phyloP scores from a whole-genome alignment of 306 rosid species.

The Ormosia emarginata region DNA sequence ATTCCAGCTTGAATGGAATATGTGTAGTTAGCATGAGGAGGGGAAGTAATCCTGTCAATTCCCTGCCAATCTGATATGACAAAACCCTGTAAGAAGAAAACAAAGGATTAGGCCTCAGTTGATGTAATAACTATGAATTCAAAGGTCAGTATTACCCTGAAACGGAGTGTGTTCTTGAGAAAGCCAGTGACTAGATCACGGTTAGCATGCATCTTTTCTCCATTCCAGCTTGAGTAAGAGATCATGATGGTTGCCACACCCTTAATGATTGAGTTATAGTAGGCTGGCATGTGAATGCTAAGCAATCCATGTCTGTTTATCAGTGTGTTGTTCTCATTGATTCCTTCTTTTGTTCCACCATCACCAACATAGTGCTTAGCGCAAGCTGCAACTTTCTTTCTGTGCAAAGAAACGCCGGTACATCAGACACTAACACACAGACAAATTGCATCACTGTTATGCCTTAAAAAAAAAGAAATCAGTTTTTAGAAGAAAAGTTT shows the following conservation, averaged over 20 bases:
- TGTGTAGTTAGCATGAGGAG: slow-evolving; percentile 41
- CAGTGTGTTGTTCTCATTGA: slow-evolving; percentile 6
- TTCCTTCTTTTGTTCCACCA: slow-evolving; percentile 1
- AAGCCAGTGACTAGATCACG: slow-evolving; percentile 31
- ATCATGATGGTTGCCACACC: slow-evolving; percentile 46
- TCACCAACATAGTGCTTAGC: slow-evolving; percentile 1
- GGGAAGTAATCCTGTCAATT: slow-evolving; percentile 39
- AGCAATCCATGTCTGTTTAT: neutral
- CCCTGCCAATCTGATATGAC: slow-evolving; percentile 49
- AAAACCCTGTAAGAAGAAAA: slow-evolving; percentile 22
- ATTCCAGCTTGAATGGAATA: slow-evolving; percentile 34
- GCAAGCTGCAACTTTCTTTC: neutral
- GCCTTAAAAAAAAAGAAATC: neutral
- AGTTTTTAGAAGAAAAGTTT: neutral
- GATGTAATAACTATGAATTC: neutral
- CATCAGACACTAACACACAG: neutral
- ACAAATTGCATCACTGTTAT: neutral
- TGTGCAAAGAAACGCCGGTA: neutral
- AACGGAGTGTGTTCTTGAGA: slow-evolving; percentile 37
- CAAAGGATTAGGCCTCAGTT: neutral
- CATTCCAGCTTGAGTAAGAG: slow-evolving; percentile 47
- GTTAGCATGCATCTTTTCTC: slow-evolving; percentile 43
- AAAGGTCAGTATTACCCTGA: slow-evolving; percentile 27
- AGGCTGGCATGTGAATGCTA: slow-evolving; percentile 40
- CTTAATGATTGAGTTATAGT: slow-evolving; percentile 37